Conservation (phyloP, 164 flowering plant genomes). For the Vitis riparia region DNA sequence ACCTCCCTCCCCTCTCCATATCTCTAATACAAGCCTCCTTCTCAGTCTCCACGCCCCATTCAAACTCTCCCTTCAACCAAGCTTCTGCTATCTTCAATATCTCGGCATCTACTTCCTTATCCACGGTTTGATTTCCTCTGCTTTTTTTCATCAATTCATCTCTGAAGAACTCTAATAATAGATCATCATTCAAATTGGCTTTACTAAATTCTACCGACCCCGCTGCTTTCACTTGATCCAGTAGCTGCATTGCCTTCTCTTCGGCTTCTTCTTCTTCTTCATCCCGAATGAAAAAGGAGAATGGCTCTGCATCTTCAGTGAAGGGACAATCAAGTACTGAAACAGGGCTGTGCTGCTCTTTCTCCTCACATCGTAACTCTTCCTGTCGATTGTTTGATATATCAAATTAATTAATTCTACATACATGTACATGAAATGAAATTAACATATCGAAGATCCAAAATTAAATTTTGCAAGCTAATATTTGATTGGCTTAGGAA, state of each 20-base stretch:
- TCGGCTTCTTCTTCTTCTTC: conserved; percentile 7
- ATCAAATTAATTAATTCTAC: background rate
- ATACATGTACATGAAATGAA: no score
- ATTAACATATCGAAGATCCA: no score
- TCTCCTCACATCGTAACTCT: conserved; percentile 1
- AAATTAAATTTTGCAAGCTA: no score
- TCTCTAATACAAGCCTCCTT: conserved; percentile 35
- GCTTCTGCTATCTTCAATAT: conserved; percentile 33
- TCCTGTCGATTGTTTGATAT: background rate
- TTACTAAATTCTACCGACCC: conserved; percentile 5
- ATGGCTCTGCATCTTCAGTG: conserved; percentile 10
- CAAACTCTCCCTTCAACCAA: conserved; percentile 42
- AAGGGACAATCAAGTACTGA: conserved; percentile 15
- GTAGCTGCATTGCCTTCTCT: conserved; percentile 28
- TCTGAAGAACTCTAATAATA: conserved; percentile 48
- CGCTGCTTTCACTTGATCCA: conserved; percentile 31
- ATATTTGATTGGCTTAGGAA: no score
- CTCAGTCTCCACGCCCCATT: conserved; percentile 27
- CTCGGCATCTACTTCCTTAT: conserved; percentile 5
- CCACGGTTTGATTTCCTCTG: background rate
- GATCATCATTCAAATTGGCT: conserved; percentile 12
- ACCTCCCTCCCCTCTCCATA: conserved; percentile 39
- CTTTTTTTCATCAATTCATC: conserved; percentile 21
- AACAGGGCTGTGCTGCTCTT: conserved; percentile 18
- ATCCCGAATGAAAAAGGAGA: conserved; percentile 11